These are phyloP conservation scores for Sporobolomyces pararoseus DNA, from an alignment of 768 basidiomycete species.

Conservation along the genomic window DNA sequence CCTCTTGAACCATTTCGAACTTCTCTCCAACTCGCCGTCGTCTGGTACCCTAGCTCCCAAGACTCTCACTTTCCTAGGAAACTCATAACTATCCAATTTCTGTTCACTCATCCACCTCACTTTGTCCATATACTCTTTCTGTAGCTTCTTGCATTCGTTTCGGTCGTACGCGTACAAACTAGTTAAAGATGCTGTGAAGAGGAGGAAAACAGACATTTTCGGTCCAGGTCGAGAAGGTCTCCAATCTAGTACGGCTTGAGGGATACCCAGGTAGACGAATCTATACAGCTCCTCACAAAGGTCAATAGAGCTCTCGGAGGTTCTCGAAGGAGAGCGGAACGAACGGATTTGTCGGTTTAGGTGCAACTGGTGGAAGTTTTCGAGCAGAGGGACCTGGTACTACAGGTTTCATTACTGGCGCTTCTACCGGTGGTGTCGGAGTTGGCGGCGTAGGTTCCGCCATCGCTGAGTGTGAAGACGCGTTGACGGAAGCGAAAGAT, in stretches of 20 bases:
- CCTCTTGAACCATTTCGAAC: constrained; percentile 84
- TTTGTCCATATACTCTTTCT: constrained; percentile 69
- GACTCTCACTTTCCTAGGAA: constrained; percentile 74
- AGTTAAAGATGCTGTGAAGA: constrained; percentile 64
- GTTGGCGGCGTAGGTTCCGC: constrained; percentile 19
- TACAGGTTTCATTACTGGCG: neutral
- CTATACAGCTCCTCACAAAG: neutral
- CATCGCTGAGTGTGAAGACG: constrained; percentile 17
- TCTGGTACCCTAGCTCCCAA: constrained; percentile 89
- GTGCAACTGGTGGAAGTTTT: constrained; percentile 7
- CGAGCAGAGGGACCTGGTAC: constrained; percentile 12
- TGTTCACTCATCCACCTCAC: constrained; percentile 74
- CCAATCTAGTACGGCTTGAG: constrained; percentile 73
- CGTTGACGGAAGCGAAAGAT: neutral
- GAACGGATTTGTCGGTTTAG: constrained; percentile 33
- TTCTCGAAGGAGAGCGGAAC: neutral
- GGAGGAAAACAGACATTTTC: constrained; percentile 90
- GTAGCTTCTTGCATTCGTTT: constrained; percentile 69
- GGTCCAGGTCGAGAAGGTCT: constrained; percentile 81
- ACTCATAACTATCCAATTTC: constrained; percentile 61
- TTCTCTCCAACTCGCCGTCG: constrained; percentile 83
- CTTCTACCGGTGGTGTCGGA: neutral
- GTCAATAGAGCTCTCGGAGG: neutral
- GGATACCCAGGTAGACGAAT: constrained; percentile 56
- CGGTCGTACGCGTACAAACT: constrained; percentile 85